A percentile compares a stretch with the other conserved stretches of the same genome.
These are phyloP conservation scores for Cornus kousa DNA, from an alignment of 148 eudicot species.

Conservation along the genomic window DNA sequence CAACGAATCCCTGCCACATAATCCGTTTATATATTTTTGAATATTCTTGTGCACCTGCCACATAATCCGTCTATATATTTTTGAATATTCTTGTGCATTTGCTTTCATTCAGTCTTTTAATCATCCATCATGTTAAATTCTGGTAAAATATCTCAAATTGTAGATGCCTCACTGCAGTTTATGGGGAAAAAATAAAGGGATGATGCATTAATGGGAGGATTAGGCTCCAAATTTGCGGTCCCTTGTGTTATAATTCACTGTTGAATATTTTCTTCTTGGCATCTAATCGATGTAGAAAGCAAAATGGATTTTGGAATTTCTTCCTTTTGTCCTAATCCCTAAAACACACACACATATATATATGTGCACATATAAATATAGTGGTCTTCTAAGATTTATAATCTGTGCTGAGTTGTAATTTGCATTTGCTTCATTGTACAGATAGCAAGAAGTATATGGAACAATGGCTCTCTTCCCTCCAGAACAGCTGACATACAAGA, in stretches of 20 bases:
- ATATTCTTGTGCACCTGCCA: background rate
- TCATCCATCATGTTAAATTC: background rate
- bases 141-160: background rate
- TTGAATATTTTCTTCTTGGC: background rate
- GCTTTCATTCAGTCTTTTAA: background rate
- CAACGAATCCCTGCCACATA: background rate
- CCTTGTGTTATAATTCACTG: background rate
- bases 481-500: conserved; percentile 28
- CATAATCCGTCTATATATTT: background rate
- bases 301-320: background rate
- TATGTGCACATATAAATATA: too few species aligned
- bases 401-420: background rate
- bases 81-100: background rate
- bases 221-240: background rate
- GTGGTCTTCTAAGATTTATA: background rate
- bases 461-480: conserved; percentile 68
- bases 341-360: too few species aligned
- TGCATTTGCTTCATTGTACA: conserved; percentile 5
- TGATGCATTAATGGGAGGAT: background rate
- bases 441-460: conserved; percentile 48
- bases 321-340: background rate
- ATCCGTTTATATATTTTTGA: too few species aligned
- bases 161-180: too few species aligned
- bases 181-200: background rate
- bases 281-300: background rate